Evolutionary conservation across 2,329 filamentous ascomycete genomes (phyloP), one percentile per base, ranked within the genome.

Genomic region (Arthroderma sp.): DNA sequence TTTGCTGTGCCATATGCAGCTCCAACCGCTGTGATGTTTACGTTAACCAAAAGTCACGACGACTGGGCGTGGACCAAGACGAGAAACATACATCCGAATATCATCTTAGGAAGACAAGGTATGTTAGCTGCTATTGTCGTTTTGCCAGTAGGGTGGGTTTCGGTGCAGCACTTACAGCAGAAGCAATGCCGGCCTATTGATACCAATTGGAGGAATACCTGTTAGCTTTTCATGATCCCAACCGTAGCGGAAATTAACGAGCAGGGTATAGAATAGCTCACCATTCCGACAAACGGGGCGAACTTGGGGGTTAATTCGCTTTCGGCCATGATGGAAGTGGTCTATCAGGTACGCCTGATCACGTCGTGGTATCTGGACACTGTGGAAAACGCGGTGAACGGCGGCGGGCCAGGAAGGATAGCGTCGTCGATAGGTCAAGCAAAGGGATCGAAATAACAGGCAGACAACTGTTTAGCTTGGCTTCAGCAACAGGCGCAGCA

Each of bases 1-100:
- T 81, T 81, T 36, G 78, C 77, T 47, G 78, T 81, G 56, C 78
- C 78, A 64, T 79, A 81, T 60, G 78, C 78, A 56, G 78, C 78
- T 61, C 78, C 78, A 52, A 75, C 61, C 58, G 75, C 77, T 80
- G 63, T 59, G 40, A 47, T 36, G 37, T 38, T 44, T 10, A 22
- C 15, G 15, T 22, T 22, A 22, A 22, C 15, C 15, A 22, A 36
- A 22, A 15, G 3, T 27, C 30, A 34, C 38, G 42, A 44, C 8
- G 46, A 11, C 28, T 40, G 31, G 31, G 32, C 47, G 47, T 28
- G 7, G 29, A 22, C n/a, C 42, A 41, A 47, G 40, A 47, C 32
- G 22, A 27, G 29, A 29, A 44, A 66, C 67, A 50, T 69, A 70
- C 68, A 69, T 55, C 68, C 68, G 55, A 71, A 71, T 53, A 71